A percentile compares a stretch with the other conserved stretches of the same genome.
phyloP scores from a whole-genome alignment of 1,139 yeast species.

The Arxiozyma slooffiae region DNA sequence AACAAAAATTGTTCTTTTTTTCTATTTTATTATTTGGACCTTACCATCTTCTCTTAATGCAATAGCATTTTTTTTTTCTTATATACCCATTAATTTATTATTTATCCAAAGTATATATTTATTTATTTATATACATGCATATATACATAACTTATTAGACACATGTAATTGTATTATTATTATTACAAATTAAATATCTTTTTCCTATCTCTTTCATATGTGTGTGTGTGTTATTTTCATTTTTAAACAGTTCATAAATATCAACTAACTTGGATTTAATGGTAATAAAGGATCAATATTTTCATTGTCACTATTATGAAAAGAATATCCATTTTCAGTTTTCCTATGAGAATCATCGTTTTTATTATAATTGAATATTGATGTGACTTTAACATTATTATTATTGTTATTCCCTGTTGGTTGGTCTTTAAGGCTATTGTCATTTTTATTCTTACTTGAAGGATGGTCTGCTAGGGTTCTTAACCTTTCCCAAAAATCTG shows the following conservation, averaged over 20 bases:
- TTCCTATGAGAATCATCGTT: not conserved
- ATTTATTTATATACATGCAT: too few species aligned
- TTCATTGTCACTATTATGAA: constrained; percentile 11
- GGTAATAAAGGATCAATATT: constrained; percentile 23
- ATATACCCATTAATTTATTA: too few species aligned
- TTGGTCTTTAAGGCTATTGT: not conserved
- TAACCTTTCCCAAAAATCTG: constrained; percentile 66
- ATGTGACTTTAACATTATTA: not conserved
- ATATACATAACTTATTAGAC: not conserved
- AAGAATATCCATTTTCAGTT: constrained; percentile 16
- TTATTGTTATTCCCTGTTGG: not conserved
- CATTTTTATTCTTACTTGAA: not conserved
- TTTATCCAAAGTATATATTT: too few species aligned
- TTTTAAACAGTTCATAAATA: not conserved
- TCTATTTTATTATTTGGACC: not conserved
- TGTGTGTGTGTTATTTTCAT: too few species aligned
- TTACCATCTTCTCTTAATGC: too few species aligned
- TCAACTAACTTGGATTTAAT: constrained; percentile 30
- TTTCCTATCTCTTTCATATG: too few species aligned
- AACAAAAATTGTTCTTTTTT: too few species aligned
- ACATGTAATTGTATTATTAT: not conserved
- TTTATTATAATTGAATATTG: not conserved
- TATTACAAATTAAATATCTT: too few species aligned
- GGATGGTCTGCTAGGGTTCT: constrained; percentile 36
- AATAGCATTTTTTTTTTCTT: too few species aligned